phyloP scores from a whole-genome alignment of 1,139 yeast genomes.

The Suhomyces terraborum region DNA sequence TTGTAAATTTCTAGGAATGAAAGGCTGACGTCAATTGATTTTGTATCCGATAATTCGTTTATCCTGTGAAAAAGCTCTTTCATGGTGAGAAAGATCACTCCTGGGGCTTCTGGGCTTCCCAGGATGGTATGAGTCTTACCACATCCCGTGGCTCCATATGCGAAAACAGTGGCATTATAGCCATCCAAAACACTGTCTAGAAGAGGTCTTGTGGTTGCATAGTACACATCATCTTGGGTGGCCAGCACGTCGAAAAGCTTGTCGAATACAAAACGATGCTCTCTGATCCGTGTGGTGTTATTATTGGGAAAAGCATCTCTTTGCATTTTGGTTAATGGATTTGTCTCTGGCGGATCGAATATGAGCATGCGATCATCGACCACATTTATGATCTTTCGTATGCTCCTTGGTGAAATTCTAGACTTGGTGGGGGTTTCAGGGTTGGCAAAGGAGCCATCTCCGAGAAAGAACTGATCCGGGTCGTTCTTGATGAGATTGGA shows the following conservation, averaged over 20 bases:
- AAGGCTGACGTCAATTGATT: slow-evolving; percentile 59
- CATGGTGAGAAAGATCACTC: slow-evolving; percentile 79
- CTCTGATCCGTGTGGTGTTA: slow-evolving; percentile 57
- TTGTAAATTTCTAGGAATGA: slow-evolving; percentile 88
- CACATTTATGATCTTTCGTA: slow-evolving; percentile 74
- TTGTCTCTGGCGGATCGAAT: slow-evolving; percentile 84
- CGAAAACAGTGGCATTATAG: slow-evolving; percentile 87
- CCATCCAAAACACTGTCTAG: slow-evolving; percentile 80
- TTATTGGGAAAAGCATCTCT: slow-evolving; percentile 54
- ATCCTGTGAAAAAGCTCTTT: slow-evolving; percentile 68
- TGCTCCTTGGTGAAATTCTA: slow-evolving; percentile 47
- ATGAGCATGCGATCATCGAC: slow-evolving; percentile 88
- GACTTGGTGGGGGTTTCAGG: slow-evolving; percentile 13
- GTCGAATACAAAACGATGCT: slow-evolving; percentile 83
- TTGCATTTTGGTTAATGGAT: slow-evolving; percentile 64
- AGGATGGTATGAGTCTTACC: slow-evolving; percentile 94
- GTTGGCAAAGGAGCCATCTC: slow-evolving; percentile 55
- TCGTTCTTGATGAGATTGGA: slow-evolving; percentile 43
- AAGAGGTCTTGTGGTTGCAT: slow-evolving; percentile 67
- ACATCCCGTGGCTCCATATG: slow-evolving; percentile 98
- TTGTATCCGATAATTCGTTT: slow-evolving; percentile 54
- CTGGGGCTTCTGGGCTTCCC: slow-evolving; percentile 75
- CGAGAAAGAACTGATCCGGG: slow-evolving; percentile 47
- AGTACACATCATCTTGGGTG: slow-evolving; percentile 67
- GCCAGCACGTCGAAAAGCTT: slow-evolving; percentile 66